These are phyloP conservation scores for Anthracocystis walkeri DNA, from an alignment of 1,284 basidiomycete genomes.

Conservation along the genomic window DNA sequence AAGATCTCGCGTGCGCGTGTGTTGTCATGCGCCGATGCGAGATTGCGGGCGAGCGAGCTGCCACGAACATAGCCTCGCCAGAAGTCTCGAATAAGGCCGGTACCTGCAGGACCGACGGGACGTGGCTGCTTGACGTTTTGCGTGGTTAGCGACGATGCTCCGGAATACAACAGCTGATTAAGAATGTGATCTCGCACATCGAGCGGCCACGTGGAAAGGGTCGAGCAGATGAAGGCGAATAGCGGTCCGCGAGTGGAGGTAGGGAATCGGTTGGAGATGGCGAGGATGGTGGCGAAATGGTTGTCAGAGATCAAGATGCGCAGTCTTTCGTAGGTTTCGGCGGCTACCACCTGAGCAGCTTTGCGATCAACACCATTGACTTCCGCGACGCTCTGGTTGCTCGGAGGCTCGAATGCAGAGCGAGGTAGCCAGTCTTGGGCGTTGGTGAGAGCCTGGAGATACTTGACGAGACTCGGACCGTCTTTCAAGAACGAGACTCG, in stretches of 20 bases:
- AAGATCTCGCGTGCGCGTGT: slow-evolving; percentile 44
- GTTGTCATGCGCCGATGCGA: slow-evolving; percentile 39
- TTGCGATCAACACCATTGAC: neutral
- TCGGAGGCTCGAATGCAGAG: slow-evolving; percentile 18
- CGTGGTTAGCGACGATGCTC: slow-evolving; percentile 8
- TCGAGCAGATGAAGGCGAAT: slow-evolving; percentile 60
- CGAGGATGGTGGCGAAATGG: slow-evolving; percentile 56
- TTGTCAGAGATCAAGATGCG: slow-evolving; percentile 48
- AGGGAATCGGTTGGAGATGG: slow-evolving; percentile 56
- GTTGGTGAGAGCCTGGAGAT: slow-evolving; percentile 57
- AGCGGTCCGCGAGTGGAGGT: slow-evolving; percentile 56
- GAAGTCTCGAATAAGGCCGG: slow-evolving; percentile 61
- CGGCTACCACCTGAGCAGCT: slow-evolving; percentile 10
- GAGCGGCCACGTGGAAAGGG: slow-evolving; percentile 58
- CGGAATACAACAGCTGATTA: slow-evolving; percentile 43
- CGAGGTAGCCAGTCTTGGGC: slow-evolving; percentile 55
- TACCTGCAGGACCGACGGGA: slow-evolving; percentile 27
- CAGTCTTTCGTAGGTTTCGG: slow-evolving; percentile 51
- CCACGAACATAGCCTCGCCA: slow-evolving; percentile 66
- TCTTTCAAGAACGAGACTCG: slow-evolving; percentile 54
- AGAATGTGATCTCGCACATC: slow-evolving; percentile 48
- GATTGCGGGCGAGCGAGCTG: slow-evolving; percentile 43
- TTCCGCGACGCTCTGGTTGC: neutral
- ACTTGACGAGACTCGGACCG: slow-evolving; percentile 36
- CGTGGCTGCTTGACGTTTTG: slow-evolving; percentile 13